These are phyloP conservation scores for Penicillium paneum DNA, from an alignment of 2,329 filamentous ascomycete species.

Conservation along the genomic window DNA sequence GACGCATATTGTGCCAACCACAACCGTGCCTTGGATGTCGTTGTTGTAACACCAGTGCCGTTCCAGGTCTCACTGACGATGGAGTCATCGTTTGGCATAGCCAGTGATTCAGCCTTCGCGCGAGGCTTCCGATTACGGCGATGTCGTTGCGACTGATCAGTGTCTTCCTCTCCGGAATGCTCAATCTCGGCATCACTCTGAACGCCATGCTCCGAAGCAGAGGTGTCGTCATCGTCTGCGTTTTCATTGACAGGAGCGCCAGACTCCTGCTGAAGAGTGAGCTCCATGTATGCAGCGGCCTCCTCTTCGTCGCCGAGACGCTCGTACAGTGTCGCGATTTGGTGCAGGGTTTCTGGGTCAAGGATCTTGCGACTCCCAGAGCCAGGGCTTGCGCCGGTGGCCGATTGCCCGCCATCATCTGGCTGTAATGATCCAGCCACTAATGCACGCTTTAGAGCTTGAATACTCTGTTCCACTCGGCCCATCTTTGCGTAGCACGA, in stretches of 20 bases:
- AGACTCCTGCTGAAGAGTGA: constrained; percentile 88
- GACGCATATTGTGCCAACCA: constrained; percentile 88
- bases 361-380: constrained; percentile 53
- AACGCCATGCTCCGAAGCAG: constrained; percentile 33
- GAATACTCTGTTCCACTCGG: constrained; percentile 83
- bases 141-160: constrained; percentile 61
- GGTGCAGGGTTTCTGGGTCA: constrained; percentile 85
- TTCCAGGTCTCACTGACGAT: constrained; percentile 38
- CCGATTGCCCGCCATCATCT: constrained; percentile 25
- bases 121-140: constrained; percentile 44
- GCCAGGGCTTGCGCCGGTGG: constrained; percentile 19
- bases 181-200: constrained; percentile 36
- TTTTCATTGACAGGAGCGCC: constrained; percentile 49
- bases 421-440: constrained; percentile 82
- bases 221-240: constrained; percentile 34
- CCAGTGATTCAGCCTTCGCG: constrained; percentile 28
- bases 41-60: constrained; percentile 80
- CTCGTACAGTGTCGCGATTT: constrained; percentile 89
- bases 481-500: constrained; percentile 88
- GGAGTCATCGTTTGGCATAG: constrained; percentile 35
- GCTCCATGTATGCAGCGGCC: constrained; percentile 90
- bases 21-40: constrained; percentile 86
- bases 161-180: constrained; percentile 30
- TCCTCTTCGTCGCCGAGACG: constrained; percentile 72
- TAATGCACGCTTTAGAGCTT: constrained; percentile 87